These are phyloP conservation scores for Atkinsonella hypoxylon DNA, from an alignment of 2,329 filamentous ascomycete genomes.

Conservation along the genomic window DNA sequence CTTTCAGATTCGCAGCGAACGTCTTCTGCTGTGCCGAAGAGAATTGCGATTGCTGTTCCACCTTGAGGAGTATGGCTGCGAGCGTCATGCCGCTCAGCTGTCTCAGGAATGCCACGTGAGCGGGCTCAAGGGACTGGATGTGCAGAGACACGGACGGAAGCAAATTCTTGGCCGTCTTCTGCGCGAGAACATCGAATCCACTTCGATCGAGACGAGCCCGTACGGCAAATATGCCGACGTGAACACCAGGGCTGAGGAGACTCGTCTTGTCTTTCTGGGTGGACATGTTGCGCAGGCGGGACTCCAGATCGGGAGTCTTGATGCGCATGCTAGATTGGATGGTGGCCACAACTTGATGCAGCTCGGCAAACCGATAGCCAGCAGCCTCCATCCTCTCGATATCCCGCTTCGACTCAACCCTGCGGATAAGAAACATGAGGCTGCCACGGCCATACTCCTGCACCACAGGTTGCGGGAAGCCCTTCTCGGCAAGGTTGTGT, in stretches of 20 bases:
- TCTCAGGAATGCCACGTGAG: slow-evolving; percentile 42
- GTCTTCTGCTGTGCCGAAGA: slow-evolving; percentile 26
- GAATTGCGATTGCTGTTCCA: slow-evolving; percentile 24
- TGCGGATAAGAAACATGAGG: slow-evolving; percentile 66
- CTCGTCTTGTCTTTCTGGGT: slow-evolving; percentile 37
- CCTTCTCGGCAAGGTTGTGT: slow-evolving; percentile 31
- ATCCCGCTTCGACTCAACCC: slow-evolving; percentile 44
- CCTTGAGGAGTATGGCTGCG: slow-evolving; percentile 15
- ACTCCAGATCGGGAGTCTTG: slow-evolving; percentile 45
- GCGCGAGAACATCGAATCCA: slow-evolving; percentile 53
- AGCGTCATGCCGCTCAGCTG: slow-evolving; percentile 35
- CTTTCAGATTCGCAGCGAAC: slow-evolving; percentile 33
- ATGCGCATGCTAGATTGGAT: slow-evolving; percentile 68
- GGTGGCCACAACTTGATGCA: slow-evolving; percentile 54
- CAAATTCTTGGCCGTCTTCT: slow-evolving; percentile 41
- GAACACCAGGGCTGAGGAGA: slow-evolving; percentile 39
- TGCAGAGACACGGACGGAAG: slow-evolving; percentile 48
- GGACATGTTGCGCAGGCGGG: slow-evolving; percentile 52
- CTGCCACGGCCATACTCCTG: slow-evolving; percentile 55
- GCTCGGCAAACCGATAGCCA: slow-evolving; percentile 67
- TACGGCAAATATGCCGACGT: slow-evolving; percentile 47
- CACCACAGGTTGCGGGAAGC: slow-evolving; percentile 12
- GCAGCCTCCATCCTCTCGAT: slow-evolving; percentile 52
- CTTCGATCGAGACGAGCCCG: slow-evolving; percentile 36
- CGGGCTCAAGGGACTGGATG: slow-evolving; percentile 37